Percentiles rank a stretch among this genome's conserved stretches.
Conservation (phyloP, 2,329 filamentous ascomycete genomes). For the Thelonectria rubi region DNA sequence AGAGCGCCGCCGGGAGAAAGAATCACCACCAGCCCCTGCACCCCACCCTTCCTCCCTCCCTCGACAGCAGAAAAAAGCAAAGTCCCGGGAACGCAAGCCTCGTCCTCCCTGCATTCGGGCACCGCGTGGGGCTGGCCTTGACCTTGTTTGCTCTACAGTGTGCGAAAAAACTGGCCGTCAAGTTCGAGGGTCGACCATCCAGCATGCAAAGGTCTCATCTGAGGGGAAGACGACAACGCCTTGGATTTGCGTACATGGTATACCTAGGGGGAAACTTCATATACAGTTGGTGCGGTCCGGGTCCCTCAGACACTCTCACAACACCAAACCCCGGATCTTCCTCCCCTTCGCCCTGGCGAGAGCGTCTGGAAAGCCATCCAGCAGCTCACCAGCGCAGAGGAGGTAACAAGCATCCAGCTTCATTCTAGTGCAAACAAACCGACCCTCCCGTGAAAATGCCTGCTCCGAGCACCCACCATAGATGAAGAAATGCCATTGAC, state of each 20-base stretch:
- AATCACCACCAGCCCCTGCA: neutral
- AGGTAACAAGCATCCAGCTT: conserved; percentile 1
- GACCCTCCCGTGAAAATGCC: conserved; percentile 22
- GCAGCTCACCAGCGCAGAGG: conserved; percentile 27
- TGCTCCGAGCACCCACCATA: conserved; percentile 19
- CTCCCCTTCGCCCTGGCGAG: conserved; percentile 22
- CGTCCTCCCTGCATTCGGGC: neutral
- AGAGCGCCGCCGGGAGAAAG: neutral
- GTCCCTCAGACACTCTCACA: conserved; percentile 20
- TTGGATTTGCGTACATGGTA: conserved; percentile 32
- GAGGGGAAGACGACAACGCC: conserved; percentile 4
- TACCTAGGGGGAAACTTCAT: conserved; percentile 26
- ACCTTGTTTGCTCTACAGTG: conserved; percentile 36
- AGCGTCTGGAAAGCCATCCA: conserved; percentile 29
- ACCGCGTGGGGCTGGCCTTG: neutral
- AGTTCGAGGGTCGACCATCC: neutral
- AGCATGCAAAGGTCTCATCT: conserved; percentile 4
- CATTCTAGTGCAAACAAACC: neutral
- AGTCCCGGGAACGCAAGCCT: neutral
- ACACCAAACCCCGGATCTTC: conserved; percentile 29
- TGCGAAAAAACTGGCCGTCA: conserved; percentile 21
- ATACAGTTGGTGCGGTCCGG: conserved; percentile 29
- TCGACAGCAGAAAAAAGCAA: conserved; percentile 25
- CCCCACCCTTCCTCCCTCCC: too few relatives aligned
- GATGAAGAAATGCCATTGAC: conserved; percentile 21